Evolutionary conservation across 257 asterid species (phyloP).

Genomic region (Jaltomata sinuosa): DNA sequence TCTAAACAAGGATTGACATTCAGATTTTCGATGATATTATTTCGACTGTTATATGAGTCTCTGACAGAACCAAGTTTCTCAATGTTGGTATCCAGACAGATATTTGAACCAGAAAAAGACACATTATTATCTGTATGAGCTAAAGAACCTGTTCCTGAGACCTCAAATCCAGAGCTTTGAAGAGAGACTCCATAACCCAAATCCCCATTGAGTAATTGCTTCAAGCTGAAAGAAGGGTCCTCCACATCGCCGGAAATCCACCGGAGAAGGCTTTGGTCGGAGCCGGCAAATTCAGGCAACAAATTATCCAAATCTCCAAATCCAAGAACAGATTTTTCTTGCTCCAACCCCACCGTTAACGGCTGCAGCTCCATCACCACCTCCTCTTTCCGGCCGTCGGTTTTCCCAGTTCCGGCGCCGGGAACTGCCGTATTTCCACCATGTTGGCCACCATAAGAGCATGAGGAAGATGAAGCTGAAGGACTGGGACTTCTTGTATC

Average conservation of each 20-base stretch:
- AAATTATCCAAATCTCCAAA: slow-evolving; percentile 37
- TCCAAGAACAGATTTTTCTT: slow-evolving; percentile 30
- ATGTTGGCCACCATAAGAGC: not conserved
- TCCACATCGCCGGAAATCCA: slow-evolving; percentile 31
- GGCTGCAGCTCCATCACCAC: not conserved
- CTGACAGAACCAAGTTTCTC: slow-evolving; percentile 11
- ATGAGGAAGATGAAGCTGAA: slow-evolving; percentile 40
- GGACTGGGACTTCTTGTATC: slow-evolving; percentile 55
- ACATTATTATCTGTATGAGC: not conserved
- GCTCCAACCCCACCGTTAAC: not conserved
- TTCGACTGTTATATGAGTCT: not conserved
- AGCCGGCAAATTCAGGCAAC: slow-evolving; percentile 27
- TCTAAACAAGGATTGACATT: slow-evolving; percentile 6
- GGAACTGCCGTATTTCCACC: not conserved
- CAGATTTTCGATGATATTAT: not conserved
- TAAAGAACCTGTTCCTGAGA: slow-evolving; percentile 9
- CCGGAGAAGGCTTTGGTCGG: slow-evolving; percentile 26
- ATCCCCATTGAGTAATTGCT: slow-evolving; percentile 17
- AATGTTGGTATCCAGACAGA: slow-evolving; percentile 1
- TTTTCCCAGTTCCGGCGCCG: not conserved
- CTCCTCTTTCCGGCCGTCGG: not conserved
- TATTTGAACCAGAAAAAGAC: slow-evolving; percentile 2
- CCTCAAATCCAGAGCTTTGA: slow-evolving; percentile 13
- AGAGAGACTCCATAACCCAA: slow-evolving; percentile 8
- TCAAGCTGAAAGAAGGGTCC: slow-evolving; percentile 17